These are phyloP conservation scores for Leccinellum rugosiceps DNA, from an alignment of 768 basidiomycete species.

Conservation along the genomic window DNA sequence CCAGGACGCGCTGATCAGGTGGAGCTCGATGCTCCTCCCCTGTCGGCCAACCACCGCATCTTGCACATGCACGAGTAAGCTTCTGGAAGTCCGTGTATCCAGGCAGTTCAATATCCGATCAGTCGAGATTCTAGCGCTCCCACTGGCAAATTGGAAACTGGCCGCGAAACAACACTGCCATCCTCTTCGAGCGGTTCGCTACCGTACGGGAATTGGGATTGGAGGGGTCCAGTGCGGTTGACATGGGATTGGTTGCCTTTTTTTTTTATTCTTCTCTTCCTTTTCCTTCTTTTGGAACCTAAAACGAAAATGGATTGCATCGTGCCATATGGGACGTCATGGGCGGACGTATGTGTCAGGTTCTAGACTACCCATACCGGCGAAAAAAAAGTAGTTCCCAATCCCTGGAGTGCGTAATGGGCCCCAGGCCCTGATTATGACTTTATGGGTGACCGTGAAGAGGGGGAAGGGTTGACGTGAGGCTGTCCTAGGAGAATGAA, in stretches of 20 bases:
- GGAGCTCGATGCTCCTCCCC: slow-evolving; percentile 12
- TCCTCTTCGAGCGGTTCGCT: slow-evolving; percentile 17
- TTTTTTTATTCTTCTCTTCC: neutral
- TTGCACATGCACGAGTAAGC: slow-evolving; percentile 8
- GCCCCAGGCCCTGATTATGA: slow-evolving; percentile 1
- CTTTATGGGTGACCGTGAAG: slow-evolving; percentile 1
- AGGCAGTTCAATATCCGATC: slow-evolving; percentile 33
- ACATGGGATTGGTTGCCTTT: slow-evolving; percentile 3
- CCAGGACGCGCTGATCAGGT: neutral
- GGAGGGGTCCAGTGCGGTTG: slow-evolving; percentile 4
- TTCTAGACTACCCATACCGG: slow-evolving; percentile 8
- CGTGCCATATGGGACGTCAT: slow-evolving; percentile 7
- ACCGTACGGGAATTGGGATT: slow-evolving; percentile 6
- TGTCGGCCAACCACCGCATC: slow-evolving; percentile 14
- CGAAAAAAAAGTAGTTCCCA: slow-evolving; percentile 1
- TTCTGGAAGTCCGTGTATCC: slow-evolving; percentile 26
- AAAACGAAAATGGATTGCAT: slow-evolving; percentile 5
- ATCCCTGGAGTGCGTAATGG: slow-evolving; percentile 9
- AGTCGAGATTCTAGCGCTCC: slow-evolving; percentile 30
- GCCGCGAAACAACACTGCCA: slow-evolving; percentile 7
- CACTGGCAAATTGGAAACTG: slow-evolving; percentile 13
- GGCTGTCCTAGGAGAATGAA: slow-evolving; percentile 22
- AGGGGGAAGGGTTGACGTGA: neutral
- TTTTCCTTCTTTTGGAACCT: neutral
- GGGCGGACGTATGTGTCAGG: slow-evolving; percentile 18